Conservation (phyloP, 176 grass and related monocot species). For the Bolboschoenus planiculmis region DNA sequence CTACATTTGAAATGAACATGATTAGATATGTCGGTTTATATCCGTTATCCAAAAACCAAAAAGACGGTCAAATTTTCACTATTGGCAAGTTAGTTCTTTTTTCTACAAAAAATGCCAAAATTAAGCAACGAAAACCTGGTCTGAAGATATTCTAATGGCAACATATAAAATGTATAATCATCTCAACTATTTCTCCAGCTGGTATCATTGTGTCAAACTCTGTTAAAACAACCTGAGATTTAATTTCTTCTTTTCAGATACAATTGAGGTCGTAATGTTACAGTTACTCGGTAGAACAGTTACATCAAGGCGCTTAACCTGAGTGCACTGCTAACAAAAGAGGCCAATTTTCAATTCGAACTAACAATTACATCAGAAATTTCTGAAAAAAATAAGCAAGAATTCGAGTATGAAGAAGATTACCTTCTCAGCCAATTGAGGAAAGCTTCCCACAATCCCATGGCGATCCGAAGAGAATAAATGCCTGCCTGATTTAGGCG, state of each 20-base stretch:
- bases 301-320: not conserved
- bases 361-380: slow-evolving; percentile 4
- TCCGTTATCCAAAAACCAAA: not conserved
- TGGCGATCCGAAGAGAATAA: slow-evolving; percentile 21
- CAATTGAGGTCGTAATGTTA: not conserved
- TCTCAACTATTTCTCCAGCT: not conserved
- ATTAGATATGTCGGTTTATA: not conserved
- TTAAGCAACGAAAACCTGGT: not conserved
- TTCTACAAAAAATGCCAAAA: not conserved
- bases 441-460: slow-evolving; percentile 93
- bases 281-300: not conserved
- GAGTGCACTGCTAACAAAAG: not conserved
- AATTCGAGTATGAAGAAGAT: not conserved
- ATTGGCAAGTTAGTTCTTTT: too few relatives aligned
- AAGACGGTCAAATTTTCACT: not conserved
- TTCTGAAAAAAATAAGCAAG: not conserved
- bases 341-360: not conserved
- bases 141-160: not conserved
- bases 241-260: too few relatives aligned
- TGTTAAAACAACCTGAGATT: not conserved
- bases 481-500: not conserved
- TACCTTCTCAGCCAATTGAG: slow-evolving; percentile 99
- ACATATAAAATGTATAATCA: not conserved
- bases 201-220: not conserved
- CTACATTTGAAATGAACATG: slow-evolving; percentile 13